Base-by-base conservation (phyloP, 176 grass and related monocot species). In the Carex pumila region DNA sequence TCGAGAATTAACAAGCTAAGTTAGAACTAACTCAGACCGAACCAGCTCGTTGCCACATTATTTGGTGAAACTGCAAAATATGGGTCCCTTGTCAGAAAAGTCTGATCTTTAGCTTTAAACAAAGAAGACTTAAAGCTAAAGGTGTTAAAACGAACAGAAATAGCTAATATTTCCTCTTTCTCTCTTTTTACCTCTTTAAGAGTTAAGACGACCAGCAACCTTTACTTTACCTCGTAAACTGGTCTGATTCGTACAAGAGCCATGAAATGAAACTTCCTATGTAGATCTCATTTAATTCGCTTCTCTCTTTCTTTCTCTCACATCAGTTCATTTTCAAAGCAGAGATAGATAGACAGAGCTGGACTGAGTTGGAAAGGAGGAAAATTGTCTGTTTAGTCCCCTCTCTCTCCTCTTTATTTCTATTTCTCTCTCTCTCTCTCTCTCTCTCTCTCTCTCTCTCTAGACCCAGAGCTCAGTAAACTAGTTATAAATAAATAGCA, bases 221-320 rank as follows among this genome's bases (percentile, higher is more conserved):
- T 80, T 67, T 87, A 68, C 31, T 80, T 67, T 87, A 68, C 67
- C 68, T 87, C 14, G 86, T 37, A 65, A 60, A 62, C 58, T 37
- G 79, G 65, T 49, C 68, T 47, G 37, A 74, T 55, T 83, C 79
- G 25, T 57, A 54, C 11, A 34, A 66, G 62, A 65, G 19, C 58
- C 81, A 58, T 57, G 25, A 53, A 72, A 83, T 77, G 86, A 65
- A 87, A 83, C 71, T 76, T 72, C 78, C 78, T 50, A 73, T 76
- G 85, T 50, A 82, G 85, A 87, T 87, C 78, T 32, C 85, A 87
- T 87, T 87, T 64, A 87, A 73, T 71, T 81, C 53, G 60, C 5
- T 21, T 39, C 52, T 53, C 21, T 64, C 12, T 85, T 58, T 61
- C 29, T 56, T 18, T 83, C 49, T 31, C 53, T 63, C 55, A 71